Conservation (phyloP, 192 early-diverging fungal species). For the Coemansia sp. region DNA sequence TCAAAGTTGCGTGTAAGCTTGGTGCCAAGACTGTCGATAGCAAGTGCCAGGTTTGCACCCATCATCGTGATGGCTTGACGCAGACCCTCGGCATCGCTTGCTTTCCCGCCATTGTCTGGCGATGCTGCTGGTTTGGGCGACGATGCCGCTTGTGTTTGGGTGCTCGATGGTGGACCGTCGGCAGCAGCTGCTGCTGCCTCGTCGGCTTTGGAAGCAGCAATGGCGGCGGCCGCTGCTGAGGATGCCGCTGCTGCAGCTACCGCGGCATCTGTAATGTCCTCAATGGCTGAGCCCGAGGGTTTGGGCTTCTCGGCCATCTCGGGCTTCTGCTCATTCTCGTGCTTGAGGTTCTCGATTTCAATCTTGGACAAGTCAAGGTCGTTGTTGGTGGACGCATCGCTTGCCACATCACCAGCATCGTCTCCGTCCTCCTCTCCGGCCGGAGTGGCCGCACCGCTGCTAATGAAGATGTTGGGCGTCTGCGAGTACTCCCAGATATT, state of each 20-base stretch:
- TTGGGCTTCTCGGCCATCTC: conserved; percentile 26
- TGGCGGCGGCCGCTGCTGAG: conserved; percentile 15
- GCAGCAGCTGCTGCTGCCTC: conserved; percentile 23
- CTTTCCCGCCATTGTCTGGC: neutral
- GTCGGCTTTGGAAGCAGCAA: conserved; percentile 31
- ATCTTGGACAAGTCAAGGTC: conserved; percentile 25
- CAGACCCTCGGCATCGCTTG: conserved; percentile 35
- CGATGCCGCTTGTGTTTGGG: conserved; percentile 22
- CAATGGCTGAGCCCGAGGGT: conserved; percentile 27
- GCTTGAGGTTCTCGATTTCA: conserved; percentile 13
- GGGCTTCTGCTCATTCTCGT: conserved; percentile 19
- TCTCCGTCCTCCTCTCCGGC: too few relatives aligned
- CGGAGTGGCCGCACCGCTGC: conserved; percentile 5
- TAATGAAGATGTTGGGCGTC: conserved; percentile 42
- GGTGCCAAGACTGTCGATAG: conserved; percentile 50
- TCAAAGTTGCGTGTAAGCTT: conserved; percentile 50
- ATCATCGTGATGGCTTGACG: conserved; percentile 39
- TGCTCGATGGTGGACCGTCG: conserved; percentile 20
- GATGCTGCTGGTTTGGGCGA: neutral
- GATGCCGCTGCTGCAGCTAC: conserved; percentile 30
- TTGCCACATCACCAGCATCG: neutral
- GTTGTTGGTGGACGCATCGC: conserved; percentile 17
- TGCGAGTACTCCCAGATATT: conserved; percentile 41
- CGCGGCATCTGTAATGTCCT: conserved; percentile 35
- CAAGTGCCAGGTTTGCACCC: conserved; percentile 44